Base-by-base conservation (phyloP, 1,139 yeast genomes). In the Hanseniaspora gamundiae region DNA sequence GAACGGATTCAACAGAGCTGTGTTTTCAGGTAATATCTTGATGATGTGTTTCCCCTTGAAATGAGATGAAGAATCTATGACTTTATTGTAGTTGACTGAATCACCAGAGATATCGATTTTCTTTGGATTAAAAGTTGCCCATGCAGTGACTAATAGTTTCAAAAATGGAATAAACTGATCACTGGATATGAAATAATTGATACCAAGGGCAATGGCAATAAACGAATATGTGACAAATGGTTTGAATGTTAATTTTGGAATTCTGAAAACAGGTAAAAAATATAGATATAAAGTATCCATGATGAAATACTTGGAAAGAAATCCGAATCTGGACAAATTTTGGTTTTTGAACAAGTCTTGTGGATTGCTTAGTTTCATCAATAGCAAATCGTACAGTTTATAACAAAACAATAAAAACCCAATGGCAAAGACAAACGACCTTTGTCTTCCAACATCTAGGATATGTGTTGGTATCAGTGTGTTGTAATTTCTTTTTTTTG, bases 21-120 rank as follows among this genome's bases (percentile, higher is more conserved):
- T 80, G 38, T 94, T 83, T 58, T 91, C 97, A 0, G 98, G 98
- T 38, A 93, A 67, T 52, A 84, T 84, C 53, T 88, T 83, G 51
- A 91, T 81, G 2, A 91, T 83, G 56, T 84, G 83, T 46, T 76
- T 77, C 42, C 97, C 98, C 53, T 76, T 80, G 57, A 91, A 82
- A 58, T 87, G 94, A 2, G 80, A 66, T 29, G 84, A 73, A 45
- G 80, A 70, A 52, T 85, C 84, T 20, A 73, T 56, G 7, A 78
- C 65, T 45, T 66, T 61, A 14, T 59, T 58, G 19, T 64, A 58
- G 41, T 62, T 59, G 8, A 69, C 62, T 8, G 72, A 60, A 20
- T 61, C 56, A 11, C 94, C 96, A 10, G 76, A 67, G 4, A 88
- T 66, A 2, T 91, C 76, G 45, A 86, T 61, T 54, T 86, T 95